Percentiles rank a stretch among this genome's conserved stretches.
Conservation (phyloP, 2,329 filamentous ascomycete genomes). For the Aspergillus sp. region DNA sequence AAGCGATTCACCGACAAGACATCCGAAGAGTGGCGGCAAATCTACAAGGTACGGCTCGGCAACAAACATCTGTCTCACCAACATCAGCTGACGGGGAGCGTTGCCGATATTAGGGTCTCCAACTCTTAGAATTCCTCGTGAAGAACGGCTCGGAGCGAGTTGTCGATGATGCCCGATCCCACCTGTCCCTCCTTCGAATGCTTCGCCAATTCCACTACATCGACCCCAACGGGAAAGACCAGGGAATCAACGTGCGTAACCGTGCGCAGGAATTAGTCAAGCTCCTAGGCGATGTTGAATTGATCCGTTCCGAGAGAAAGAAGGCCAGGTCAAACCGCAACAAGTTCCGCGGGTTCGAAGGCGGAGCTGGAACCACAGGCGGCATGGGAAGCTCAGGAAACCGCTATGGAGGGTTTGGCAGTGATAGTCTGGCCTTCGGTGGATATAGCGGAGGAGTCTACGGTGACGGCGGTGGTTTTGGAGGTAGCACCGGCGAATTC, state of each 20-base stretch:
- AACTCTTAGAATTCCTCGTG: conserved; percentile 94
- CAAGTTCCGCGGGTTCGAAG: conserved; percentile 95
- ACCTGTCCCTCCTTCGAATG: conserved; percentile 96
- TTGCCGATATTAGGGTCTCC: conserved; percentile 62
- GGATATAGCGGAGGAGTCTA: conserved; percentile 78
- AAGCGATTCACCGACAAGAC: conserved; percentile 98
- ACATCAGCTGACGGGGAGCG: neutral
- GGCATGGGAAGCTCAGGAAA: conserved; percentile 56
- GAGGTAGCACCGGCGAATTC: conserved; percentile 75
- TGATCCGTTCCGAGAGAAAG: conserved; percentile 68
- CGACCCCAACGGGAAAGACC: conserved; percentile 94
- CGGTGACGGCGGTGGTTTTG: conserved; percentile 94
- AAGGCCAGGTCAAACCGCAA: conserved; percentile 88
- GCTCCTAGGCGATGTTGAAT: conserved; percentile 74
- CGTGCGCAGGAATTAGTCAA: conserved; percentile 94
- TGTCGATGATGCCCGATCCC: conserved; percentile 93
- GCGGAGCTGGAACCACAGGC: conserved; percentile 67
- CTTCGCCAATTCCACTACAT: conserved; percentile 98
- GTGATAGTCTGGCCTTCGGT: conserved; percentile 68
- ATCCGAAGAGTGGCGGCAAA: conserved; percentile 98
- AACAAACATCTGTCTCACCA: neutral
- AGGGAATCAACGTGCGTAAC: conserved; percentile 96
- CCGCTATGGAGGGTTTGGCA: conserved; percentile 90
- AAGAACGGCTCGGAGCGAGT: conserved; percentile 98
- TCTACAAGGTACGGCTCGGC: conserved; percentile 76